Base-by-base conservation (phyloP, 352 stramenopile species). In the Phytopythium boreale region DNA sequence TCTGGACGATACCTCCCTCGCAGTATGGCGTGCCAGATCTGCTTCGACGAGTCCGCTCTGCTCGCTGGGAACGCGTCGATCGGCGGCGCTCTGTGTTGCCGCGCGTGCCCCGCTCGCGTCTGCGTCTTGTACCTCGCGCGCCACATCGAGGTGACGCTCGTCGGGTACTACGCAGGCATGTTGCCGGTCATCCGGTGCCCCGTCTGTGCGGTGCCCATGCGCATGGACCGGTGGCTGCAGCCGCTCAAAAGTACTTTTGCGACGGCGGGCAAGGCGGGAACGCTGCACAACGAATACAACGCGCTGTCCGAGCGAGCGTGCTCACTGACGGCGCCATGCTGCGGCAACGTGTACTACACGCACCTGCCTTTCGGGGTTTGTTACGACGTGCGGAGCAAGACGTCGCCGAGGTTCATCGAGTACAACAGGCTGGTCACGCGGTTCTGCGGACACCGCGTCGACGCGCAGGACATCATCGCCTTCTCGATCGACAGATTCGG, bases 291-390 rank as follows among this genome's bases (percentile, higher is more conserved):
- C 0, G 65, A 39, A 14, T 77, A 75, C 46, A 39, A 62, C 1
- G 14, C 63, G 34, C 59, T 71, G 51, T 78, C 70, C 51, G 27
- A 47, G 1, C 64, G 67, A 5, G 63, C 69, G 8, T 77, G 68
- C 55, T 49, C 43, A 1, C 31, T 80, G 20, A 70, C 60, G 9
- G n/a, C 67, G 4, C 72, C 70, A 0, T 83, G 75, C 57, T 83
- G 75, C 56, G 61, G 76, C 27, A 67, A 75, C 20, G n/a, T 50
- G 8, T 36, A 55, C 44, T 83, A 83, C 58, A 74, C 75, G 17
- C 75, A 83, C 26, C 70, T 83, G 4, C 64, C 49, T 51, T 2
- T 1, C 24, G 26, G 22, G n/a, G n/a, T n/a, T n/a, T 22, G 49
- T 12, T 31, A 22, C 20, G 8, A 47, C 8, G 39, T 4, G 14